Base-by-base conservation (phyloP, 129 eudicot genomes). In the Flaveria linearis region DNA sequence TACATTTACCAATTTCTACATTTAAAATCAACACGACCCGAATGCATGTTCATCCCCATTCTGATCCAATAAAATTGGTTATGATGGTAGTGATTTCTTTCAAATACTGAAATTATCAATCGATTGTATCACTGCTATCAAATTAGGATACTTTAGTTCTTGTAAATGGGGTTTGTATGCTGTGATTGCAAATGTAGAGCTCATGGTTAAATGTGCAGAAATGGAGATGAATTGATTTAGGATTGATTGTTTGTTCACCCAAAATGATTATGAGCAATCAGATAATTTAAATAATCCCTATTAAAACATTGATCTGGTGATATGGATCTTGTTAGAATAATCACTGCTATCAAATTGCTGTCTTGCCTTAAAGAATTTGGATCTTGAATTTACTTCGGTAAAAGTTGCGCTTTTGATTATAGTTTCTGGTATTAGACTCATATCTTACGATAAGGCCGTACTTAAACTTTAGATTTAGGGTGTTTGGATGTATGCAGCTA, bases 61-160 rank as follows among this genome's bases (percentile, higher is more conserved):
- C 14, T 20, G 56, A 73, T 73, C 77, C 77, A 42, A 57, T 36
- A 11, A 36, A 6, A 53, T 26, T 20, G 50, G 17, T 36, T 51
- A 14, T 56, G 49, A n/a, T 39, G 18, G n/a, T 53, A 72, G 9
- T 56, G 47, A 30, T 20, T 41, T 20, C 9, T 57, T 17, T 36
- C 39, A 72, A 33, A 30, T 17, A 33, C 4, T 6, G 45, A 36
- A 53, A 4, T 0, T 12, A 56, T 73, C 17, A 41, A 72, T 2
- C 42, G 41, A 36, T 36, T 5, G 41, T 5, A 5, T 36, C 41
- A 4, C 41, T 36, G 41, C 41, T 36, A 36, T 36, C 5, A 26
- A 25, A 28, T 39, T 73, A 9, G 57, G 9, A 41, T 58, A 41
- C 7, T 22, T 41, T 41, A 15, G 9, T 51, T 22, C 42, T 13